Conservation (phyloP, 2,329 filamentous ascomycete genomes). For the Trichoderma semiorbis region DNA sequence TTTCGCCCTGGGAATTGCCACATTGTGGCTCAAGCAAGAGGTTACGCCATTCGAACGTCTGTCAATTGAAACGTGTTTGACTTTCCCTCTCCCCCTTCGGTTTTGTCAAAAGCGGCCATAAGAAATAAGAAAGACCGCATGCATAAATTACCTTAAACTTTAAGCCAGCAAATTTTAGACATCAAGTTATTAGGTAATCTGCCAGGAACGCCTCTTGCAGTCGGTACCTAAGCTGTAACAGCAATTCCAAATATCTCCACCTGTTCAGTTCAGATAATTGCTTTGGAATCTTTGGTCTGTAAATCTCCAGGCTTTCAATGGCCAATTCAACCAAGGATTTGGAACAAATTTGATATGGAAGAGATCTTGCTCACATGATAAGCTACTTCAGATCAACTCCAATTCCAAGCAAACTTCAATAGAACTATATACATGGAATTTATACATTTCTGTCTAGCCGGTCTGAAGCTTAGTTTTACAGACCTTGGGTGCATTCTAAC, state of each 20-base stretch:
- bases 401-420: background rate
- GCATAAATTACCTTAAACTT: background rate
- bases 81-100: background rate
- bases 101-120: background rate
- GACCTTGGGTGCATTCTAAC: too few species aligned
- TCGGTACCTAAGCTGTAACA: background rate
- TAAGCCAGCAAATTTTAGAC: background rate
- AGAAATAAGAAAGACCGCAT: background rate
- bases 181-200: background rate
- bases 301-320: background rate
- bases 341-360: background rate
- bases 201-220: background rate
- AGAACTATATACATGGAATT: background rate
- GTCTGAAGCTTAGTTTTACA: too few species aligned
- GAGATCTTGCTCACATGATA: background rate
- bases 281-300: background rate
- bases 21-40: background rate
- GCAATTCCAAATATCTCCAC: background rate
- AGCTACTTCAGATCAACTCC: rapidly evolving
- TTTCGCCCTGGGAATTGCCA: background rate
- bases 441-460: background rate
- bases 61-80: background rate
- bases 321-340: background rate
- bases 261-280: background rate
- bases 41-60: background rate